Base-by-base conservation (phyloP, 129 eudicot species). In the Flaveria ramosissima region DNA sequence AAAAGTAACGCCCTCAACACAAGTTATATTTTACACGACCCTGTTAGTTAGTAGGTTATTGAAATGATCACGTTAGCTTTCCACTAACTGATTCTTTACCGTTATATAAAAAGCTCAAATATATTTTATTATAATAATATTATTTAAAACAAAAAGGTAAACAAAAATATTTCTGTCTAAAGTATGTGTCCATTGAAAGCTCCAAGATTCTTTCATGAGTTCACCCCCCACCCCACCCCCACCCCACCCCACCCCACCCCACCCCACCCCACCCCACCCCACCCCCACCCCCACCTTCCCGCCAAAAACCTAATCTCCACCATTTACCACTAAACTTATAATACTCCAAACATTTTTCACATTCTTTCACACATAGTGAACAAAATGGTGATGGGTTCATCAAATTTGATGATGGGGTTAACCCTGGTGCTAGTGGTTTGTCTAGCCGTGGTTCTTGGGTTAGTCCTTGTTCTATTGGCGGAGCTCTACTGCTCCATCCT, bases 361-460 rank as follows among this genome's bases (percentile, higher is more conserved):
- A 32, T 24, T 47, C 64, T 56, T 74, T 60, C 76, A 64, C 56
- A 77, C 62, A 20, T 10, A 7, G 23, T n/a, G 27, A 68, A 32
- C 68, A 74, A 81, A 60, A 92, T 89, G 96, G 82, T 83, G 79
- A 88, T 80, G 84, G 84, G 89, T 36, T 68, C 80, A 2, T 84
- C 96, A 8, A 92, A 86, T 76, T 80, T 89, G 30, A 85, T 92
- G 68, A 83, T 92, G 98, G 98, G 89, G 6, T 92, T 94, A 74
- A 86, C 89, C 71, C 55, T 89, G 11, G 89, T 87, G 6, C 81
- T 86, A 77, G 90, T 86, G 36, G 78, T 90, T 41, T 79, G 77
- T 76, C 84, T 92, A 0, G 96, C 90, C 11, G 68, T 89, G 14
- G 87, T 92, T 3, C 67, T 92, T 8, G 93, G 82, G 39, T 61